These are phyloP conservation scores for Beauveria australis DNA, from an alignment of 2,329 filamentous ascomycete species.

Conservation along the genomic window DNA sequence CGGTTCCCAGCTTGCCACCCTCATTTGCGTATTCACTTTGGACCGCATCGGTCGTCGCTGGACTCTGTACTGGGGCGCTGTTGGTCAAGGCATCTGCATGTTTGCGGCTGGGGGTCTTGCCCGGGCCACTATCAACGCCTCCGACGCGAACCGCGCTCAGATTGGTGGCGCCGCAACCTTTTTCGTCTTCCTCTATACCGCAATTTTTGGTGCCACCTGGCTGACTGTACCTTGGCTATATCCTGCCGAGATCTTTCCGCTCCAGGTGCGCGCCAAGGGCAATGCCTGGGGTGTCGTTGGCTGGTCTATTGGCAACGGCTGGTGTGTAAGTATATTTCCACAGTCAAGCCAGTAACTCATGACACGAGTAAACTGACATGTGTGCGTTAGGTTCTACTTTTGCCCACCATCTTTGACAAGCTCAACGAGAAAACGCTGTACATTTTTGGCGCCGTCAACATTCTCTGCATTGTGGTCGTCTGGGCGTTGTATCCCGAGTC, in stretches of 20 bases:
- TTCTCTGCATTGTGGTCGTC: conserved; percentile 58
- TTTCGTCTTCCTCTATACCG: conserved; percentile 55
- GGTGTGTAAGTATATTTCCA: conserved; percentile 26
- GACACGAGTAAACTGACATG: neutral
- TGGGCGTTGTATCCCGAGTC: conserved; percentile 70
- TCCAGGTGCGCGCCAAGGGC: conserved; percentile 62
- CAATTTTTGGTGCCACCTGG: conserved; percentile 36
- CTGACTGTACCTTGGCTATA: conserved; percentile 53
- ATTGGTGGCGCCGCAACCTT: conserved; percentile 59
- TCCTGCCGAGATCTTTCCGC: conserved; percentile 65
- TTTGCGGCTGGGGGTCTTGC: conserved; percentile 58
- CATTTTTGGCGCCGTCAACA: conserved; percentile 62
- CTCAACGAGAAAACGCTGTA: conserved; percentile 66
- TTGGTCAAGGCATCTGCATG: conserved; percentile 57
- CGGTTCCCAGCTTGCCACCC: conserved; percentile 41
- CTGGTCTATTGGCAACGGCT: conserved; percentile 69
- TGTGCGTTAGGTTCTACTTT: conserved; percentile 31
- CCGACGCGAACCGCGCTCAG: conserved; percentile 35
- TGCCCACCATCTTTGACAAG: conserved; percentile 52
- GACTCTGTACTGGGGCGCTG: conserved; percentile 61
- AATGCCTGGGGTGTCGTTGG: conserved; percentile 71
- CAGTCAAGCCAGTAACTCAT: too few species aligned
- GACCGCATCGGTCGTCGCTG: conserved; percentile 61
- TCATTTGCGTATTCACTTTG: conserved; percentile 62
- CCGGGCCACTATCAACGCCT: conserved; percentile 36